Evolutionary conservation across 1,139 yeast species (phyloP), one percentile per base, ranked within the genome.

Genomic region (Magnusiomyces ingens): DNA sequence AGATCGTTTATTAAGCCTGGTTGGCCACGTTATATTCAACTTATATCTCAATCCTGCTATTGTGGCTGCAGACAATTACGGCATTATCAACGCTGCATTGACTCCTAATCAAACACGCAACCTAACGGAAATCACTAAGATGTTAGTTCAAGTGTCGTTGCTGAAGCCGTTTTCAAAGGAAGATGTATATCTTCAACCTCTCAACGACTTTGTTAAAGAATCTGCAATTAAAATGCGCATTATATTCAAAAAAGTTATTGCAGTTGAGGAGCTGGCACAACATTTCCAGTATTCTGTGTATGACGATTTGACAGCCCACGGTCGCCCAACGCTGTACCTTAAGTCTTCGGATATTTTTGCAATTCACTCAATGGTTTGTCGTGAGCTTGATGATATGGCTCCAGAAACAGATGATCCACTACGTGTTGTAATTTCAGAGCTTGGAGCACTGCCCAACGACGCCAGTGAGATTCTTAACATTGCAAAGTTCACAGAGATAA

Each of bases 131-230:
- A 73, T 88, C 50, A 72, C 81, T 44, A 76, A 83, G 56, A 81
- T 85, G 21, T 63, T 88, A 57, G 71, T 78, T 37, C 95, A 88
- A 67, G 69, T 86, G 37, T 82, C 85, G 38, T 69, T 81, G 1
- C 79, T 88, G 79, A 76, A 78, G 57, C 80, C 85, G 2, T 89
- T 89, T 69, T 74, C 76, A 1, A 58, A 66, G 1, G 81, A 77
- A 49, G 84, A 85, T 60, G 80, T 84, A 52, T 89, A 81, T 66
- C 71, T 87, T 62, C 90, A 85, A 62, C 95, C 96, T 1, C 74
- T 89, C 64, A 87, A 87, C 65, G 93, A 85, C 49, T 86, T 80
- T 62, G 75, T 89, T 48, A 71, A 71, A 45, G 71, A 78, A 11
- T 75, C 81, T 1, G 68, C 72, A n/a, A 81, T 75, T 3, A 68